Conservation (phyloP, 2,329 filamentous ascomycete genomes). For the Chlorencoelia australis region DNA sequence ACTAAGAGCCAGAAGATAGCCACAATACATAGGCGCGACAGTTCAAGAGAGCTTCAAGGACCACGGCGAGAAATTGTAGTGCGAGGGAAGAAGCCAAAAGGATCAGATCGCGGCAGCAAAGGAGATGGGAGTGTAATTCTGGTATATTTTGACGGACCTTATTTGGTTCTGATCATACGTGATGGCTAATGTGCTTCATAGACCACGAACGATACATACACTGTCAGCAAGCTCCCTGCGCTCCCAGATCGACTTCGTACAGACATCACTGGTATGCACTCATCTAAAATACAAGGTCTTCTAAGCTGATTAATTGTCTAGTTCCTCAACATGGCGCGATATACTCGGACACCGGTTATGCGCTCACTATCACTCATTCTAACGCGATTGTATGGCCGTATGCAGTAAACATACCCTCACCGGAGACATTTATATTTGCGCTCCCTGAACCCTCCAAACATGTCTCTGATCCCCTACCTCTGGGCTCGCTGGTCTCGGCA, state of each 20-base stretch:
- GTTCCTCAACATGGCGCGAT: slow-evolving; percentile 57
- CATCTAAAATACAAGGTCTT: slow-evolving; percentile 10
- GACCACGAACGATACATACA: slow-evolving; percentile 79
- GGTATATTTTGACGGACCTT: slow-evolving; percentile 35
- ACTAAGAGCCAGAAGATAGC: slow-evolving; percentile 40
- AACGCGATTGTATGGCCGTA: slow-evolving; percentile 91
- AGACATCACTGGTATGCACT: slow-evolving; percentile 50
- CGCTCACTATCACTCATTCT: slow-evolving; percentile 68
- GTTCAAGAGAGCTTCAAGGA: slow-evolving; percentile 16
- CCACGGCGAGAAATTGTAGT: slow-evolving; percentile 42
- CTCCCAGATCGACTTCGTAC: slow-evolving; percentile 68
- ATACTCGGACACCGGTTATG: slow-evolving; percentile 58
- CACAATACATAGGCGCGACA: slow-evolving; percentile 30
- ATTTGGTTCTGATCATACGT: background rate
- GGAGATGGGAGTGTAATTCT: slow-evolving; percentile 58
- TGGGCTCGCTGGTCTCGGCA: slow-evolving; percentile 73
- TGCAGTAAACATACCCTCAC: slow-evolving; percentile 53
- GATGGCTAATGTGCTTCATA: slow-evolving; percentile 28
- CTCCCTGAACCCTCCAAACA: slow-evolving; percentile 64
- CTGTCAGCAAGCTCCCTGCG: slow-evolving; percentile 73
- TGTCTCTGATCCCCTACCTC: slow-evolving; percentile 60
- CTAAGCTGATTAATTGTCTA: slow-evolving; percentile 26
- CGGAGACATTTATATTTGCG: slow-evolving; percentile 71
- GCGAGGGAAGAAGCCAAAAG: slow-evolving; percentile 51
- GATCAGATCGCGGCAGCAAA: slow-evolving; percentile 56